Evolutionary conservation across 345 rosid species (phyloP).

Genomic region (Hibiscus tridactylites): DNA sequence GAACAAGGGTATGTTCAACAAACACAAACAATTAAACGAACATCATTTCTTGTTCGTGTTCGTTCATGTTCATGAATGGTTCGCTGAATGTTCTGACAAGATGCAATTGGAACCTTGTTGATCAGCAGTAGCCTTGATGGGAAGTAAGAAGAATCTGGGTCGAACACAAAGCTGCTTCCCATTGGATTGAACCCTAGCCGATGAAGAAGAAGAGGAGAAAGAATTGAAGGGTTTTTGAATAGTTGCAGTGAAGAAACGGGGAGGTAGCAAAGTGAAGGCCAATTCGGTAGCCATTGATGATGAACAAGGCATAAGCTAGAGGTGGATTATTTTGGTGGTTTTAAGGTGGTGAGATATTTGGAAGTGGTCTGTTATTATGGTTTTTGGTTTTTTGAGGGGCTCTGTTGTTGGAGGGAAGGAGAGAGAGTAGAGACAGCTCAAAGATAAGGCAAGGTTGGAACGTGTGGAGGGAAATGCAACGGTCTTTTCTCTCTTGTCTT

Average conservation of each 20-base stretch:
- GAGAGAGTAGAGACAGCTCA: not conserved
- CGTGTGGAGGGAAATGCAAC: conserved; percentile 71
- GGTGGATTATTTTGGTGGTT: not conserved
- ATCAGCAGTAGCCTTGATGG: conserved; percentile 71
- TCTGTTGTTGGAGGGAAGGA: conserved; percentile 45
- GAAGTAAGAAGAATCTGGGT: conserved; percentile 33
- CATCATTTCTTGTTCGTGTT: too few relatives aligned
- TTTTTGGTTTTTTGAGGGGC: not conserved
- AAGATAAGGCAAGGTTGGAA: conserved; percentile 11
- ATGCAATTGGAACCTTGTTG: conserved; percentile 37
- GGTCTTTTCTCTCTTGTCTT: not conserved
- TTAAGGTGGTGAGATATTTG: conserved; percentile 11
- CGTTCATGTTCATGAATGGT: too few relatives aligned
- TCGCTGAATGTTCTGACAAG: not conserved
- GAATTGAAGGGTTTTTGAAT: conserved; percentile 32
- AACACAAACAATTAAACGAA: not conserved
- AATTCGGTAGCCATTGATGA: conserved; percentile 22
- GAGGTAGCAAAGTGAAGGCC: conserved; percentile 42
- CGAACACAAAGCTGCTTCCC: conserved; percentile 32
- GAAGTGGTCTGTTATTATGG: not conserved
- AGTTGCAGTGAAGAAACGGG: conserved; percentile 42
- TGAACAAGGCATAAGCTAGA: not conserved
- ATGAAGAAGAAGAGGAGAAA: conserved; percentile 21
- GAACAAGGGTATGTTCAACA: too few relatives aligned
- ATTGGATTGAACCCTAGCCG: conserved; percentile 24